Base-by-base conservation (phyloP, 306 rosid species). In the Clitoria ternatea region DNA sequence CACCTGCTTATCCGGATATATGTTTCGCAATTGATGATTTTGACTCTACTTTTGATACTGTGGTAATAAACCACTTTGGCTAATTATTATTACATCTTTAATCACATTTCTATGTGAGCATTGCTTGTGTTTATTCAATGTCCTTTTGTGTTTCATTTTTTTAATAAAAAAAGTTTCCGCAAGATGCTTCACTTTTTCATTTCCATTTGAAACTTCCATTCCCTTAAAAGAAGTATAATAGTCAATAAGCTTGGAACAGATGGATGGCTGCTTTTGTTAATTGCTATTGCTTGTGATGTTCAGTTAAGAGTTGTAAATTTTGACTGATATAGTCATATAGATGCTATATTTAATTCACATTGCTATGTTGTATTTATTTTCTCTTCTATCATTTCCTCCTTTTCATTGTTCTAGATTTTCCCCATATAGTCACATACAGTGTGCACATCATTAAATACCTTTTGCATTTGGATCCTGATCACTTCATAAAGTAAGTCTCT, bases 1-100 rank as follows among this genome's bases (percentile, higher is more conserved):
- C 92, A 49, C 96, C 99, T 55, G 99, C 99, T 29, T 94, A 94
- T 91, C 99, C 99, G 9, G 99, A 94, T 82, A 89, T 94, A 61
- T 94, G 96, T 76, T 94, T 94, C 83, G 96, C 99, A 17, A 83
- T 94, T 48, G 96, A 94, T 77, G 99, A 94, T 90, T 94, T 94
- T 47, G 99, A 94, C 85, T 94, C 99, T 70, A 94, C 99, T 27
- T 94, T 91, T 83, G 99, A 87, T 90, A 92, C 96, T 15, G 96
- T 94, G 99, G 99, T 94, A 87, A 85, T 77, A 48, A 72, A 69
- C 42, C 49, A 39, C 45, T 81, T 73, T 69, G 61, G 48, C 36
- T 20, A n/a, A 56, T 70, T 26, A 30, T n/a, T n/a, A n/a, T 68
- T 61, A 45, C 48, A 39, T 50, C 52, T 75, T 66, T 17, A 71